Evolutionary conservation across 2,329 filamentous ascomycete genomes (phyloP), one percentile per base, ranked within the genome.

Genomic region (Colletotrichum costaricense): DNA sequence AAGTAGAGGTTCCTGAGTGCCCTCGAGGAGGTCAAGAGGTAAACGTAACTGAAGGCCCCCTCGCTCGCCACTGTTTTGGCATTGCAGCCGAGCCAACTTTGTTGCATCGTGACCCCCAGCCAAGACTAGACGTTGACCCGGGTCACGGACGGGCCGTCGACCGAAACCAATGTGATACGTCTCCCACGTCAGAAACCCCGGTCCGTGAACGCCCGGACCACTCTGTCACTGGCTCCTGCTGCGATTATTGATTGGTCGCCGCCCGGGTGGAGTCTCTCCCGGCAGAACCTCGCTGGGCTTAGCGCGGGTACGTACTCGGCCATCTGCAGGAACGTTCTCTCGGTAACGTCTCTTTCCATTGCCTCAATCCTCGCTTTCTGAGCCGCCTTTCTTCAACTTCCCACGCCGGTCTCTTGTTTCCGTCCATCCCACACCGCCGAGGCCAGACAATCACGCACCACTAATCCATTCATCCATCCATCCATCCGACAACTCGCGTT

Each of bases 91-190:
- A 74, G 38, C 69, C 68, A 59, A 68, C 52, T 68, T 38, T 72
- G 72, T 71, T 62, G 67, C 67, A 70, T 73, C 46, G 26, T 24
- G 55, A 62, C 70, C 60, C 59, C 35, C 60, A 46, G 67, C 67
- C 60, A 69, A 66, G 57, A 19, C 46, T 26, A 49, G 28, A 72
- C 26, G 24, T 52, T 46, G 62, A 59, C 46, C 72, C 74, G 74
- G 74, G 60, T 75, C 72, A 71, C 60, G 68, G 71, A 69, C 67
- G 69, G 74, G 68, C 72, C 74, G 74, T 62, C 56, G 42, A 46
- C 74, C 74, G 74, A 75, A 75, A 75, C 74, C 67, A 71, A 28
- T 71, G 49, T 75, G 74, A 75, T 68, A 75, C 74, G 69, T 69
- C 64, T 63, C 60, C 63, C 64, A 74, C 68, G 69, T 74, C 72